phyloP scores from a whole-genome alignment of 140 eudicot genomes.

The Artemisia princeps region DNA sequence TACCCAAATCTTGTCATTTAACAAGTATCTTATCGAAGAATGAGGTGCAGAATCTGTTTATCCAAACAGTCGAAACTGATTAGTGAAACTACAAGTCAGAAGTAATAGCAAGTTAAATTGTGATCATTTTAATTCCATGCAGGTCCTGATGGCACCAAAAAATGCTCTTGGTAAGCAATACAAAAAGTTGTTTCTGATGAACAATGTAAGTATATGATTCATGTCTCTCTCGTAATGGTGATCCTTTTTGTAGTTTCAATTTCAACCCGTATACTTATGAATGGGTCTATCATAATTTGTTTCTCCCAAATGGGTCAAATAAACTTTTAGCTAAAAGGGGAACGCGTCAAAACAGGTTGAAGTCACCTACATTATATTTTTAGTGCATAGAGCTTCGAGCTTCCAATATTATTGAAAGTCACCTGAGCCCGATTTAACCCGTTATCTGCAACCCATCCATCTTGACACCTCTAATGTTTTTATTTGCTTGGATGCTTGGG shows the following conservation, averaged over 20 bases:
- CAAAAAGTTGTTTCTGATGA: constrained; percentile 79
- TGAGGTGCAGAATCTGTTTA: background rate
- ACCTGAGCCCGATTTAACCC: too few species aligned
- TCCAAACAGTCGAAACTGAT: background rate
- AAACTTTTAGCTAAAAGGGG: too few species aligned
- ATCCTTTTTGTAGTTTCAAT: background rate
- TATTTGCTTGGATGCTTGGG: too few species aligned
- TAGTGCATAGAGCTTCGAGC: too few species aligned
- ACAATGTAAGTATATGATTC: constrained; percentile 49
- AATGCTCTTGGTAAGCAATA: constrained; percentile 86
- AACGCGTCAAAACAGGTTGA: too few species aligned
- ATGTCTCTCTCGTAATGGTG: background rate
- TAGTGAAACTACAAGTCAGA: background rate
- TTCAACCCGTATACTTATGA: background rate
- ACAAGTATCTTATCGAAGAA: background rate
- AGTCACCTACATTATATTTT: too few species aligned
- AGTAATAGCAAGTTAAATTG: background rate
- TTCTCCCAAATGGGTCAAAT: too few species aligned
- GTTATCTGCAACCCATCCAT: too few species aligned
- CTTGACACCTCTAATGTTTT: background rate
- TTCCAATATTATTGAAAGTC: too few species aligned
- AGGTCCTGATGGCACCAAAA: constrained; percentile 76
- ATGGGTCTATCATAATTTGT: too few species aligned
- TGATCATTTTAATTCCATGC: constrained; percentile 14
- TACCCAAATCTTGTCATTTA: background rate